phyloP scores from a whole-genome alignment of 768 basidiomycete genomes.

The Fomitopsis serialis region DNA sequence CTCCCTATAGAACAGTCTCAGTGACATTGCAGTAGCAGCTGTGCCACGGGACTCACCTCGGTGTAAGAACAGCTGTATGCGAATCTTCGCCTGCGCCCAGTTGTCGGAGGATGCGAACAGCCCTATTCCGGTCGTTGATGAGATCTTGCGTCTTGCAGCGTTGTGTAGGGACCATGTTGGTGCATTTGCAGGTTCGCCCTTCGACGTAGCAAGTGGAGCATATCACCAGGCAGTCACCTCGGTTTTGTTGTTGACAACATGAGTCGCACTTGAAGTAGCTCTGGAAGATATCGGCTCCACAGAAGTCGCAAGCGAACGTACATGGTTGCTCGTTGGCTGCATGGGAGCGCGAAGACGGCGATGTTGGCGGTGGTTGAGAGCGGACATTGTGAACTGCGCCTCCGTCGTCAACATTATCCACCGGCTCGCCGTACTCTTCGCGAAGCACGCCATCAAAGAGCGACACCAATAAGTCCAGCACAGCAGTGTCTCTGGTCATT shows the following conservation, averaged over 20 bases:
- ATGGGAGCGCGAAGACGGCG: neutral
- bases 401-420: constrained; percentile 10
- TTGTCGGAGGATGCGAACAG: constrained; percentile 22
- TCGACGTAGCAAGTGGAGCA: constrained; percentile 75
- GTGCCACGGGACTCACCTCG: too few relatives aligned
- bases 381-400: neutral
- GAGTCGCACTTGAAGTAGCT: constrained; percentile 68
- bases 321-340: constrained; percentile 12
- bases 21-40: too few relatives aligned
- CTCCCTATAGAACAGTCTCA: neutral
- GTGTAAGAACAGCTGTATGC: neutral
- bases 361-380: neutral
- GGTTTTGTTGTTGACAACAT: constrained; percentile 27
- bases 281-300: constrained; percentile 76
- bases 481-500: neutral
- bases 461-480: constrained; percentile 8
- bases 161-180: constrained; percentile 55
- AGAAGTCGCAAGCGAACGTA: constrained; percentile 65
- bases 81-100: neutral
- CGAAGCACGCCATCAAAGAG: constrained; percentile 20
- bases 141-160: constrained; percentile 45
- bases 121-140: constrained; percentile 36
- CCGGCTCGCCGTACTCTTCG: constrained; percentile 15
- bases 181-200: constrained; percentile 68
- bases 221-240: constrained; percentile 45